These are phyloP conservation scores for Pyrenochaeta sp. DNA, from an alignment of 2,329 filamentous ascomycete species.

Conservation along the genomic window DNA sequence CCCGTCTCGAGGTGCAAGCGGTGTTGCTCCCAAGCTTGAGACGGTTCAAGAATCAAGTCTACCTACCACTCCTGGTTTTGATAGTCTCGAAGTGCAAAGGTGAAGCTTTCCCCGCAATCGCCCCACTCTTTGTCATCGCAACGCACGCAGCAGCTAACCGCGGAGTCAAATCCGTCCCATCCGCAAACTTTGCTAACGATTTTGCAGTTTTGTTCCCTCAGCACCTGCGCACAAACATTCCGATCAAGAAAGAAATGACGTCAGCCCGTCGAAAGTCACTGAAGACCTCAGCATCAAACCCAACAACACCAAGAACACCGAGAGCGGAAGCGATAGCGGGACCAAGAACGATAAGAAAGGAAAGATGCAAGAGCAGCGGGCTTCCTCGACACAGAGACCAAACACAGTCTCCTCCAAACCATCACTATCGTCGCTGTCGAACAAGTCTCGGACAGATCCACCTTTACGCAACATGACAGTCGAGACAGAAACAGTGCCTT, in stretches of 20 bases:
- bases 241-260: constrained; percentile 54
- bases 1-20: constrained; percentile 64
- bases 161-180: constrained; percentile 26
- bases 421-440: constrained; percentile 72
- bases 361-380: constrained; percentile 55
- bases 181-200: constrained; percentile 30
- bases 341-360: constrained; percentile 33
- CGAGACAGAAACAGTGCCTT: constrained; percentile 94
- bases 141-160: constrained; percentile 29
- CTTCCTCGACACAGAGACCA: constrained; percentile 53
- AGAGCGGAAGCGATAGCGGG: constrained; percentile 73
- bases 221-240: constrained; percentile 30
- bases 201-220: constrained; percentile 29
- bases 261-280: constrained; percentile 57
- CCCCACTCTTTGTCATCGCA: constrained; percentile 39
- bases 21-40: constrained; percentile 71
- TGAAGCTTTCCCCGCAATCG: constrained; percentile 39
- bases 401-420: constrained; percentile 66
- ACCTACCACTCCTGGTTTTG: constrained; percentile 68
- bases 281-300: constrained; percentile 56
- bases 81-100: constrained; percentile 47
- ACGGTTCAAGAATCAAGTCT: constrained; percentile 92
- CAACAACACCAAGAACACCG: constrained; percentile 52
- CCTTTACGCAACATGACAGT: constrained; percentile 92
- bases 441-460: constrained; percentile 77